These are phyloP conservation scores for Rhizoclosmatium sp. DNA, from an alignment of 192 early-diverging fungal genomes.

Conservation along the genomic window DNA sequence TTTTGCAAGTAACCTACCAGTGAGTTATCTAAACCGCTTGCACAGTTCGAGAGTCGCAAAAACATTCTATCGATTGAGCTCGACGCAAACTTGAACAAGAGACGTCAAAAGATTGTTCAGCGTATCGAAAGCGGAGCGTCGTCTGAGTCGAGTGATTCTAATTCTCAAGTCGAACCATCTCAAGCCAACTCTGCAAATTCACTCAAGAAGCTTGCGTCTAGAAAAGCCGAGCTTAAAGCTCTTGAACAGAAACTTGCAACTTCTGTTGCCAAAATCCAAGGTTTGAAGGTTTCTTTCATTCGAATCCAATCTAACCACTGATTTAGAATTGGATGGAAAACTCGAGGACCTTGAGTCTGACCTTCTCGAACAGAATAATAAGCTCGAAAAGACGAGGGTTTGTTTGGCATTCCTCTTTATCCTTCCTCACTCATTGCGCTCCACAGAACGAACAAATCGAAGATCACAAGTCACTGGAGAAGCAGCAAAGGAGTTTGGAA, in stretches of 20 bases:
- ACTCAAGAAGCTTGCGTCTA: slow-evolving; percentile 7
- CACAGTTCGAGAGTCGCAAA: slow-evolving; percentile 74
- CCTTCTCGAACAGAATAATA: slow-evolving; percentile 42
- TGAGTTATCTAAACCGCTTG: slow-evolving; percentile 1
- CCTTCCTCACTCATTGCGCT: neutral
- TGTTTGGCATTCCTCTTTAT: neutral
- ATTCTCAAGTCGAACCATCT: slow-evolving; percentile 22
- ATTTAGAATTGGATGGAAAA: slow-evolving; percentile 55
- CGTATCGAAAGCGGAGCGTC: slow-evolving; percentile 59
- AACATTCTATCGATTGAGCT: slow-evolving; percentile 78
- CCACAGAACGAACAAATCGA: slow-evolving; percentile 59
- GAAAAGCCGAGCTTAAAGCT: slow-evolving; percentile 25
- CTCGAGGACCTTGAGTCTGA: slow-evolving; percentile 43
- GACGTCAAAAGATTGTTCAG: slow-evolving; percentile 70
- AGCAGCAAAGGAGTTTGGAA: slow-evolving; percentile 70
- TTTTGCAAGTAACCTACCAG: slow-evolving; percentile 8
- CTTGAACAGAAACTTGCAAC: slow-evolving; percentile 17
- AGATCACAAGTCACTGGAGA: slow-evolving; percentile 56
- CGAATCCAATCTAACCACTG: neutral
- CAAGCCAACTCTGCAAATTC: neutral
- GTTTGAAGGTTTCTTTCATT: slow-evolving; percentile 1
- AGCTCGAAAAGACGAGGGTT: slow-evolving; percentile 43
- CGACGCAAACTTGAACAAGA: slow-evolving; percentile 70
- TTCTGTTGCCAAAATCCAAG: slow-evolving; percentile 35
- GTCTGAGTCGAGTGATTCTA: slow-evolving; percentile 19